Evolutionary conservation across 192 early-diverging fungal genomes (phyloP).

Genomic region (Umbelopsis isabellina): DNA sequence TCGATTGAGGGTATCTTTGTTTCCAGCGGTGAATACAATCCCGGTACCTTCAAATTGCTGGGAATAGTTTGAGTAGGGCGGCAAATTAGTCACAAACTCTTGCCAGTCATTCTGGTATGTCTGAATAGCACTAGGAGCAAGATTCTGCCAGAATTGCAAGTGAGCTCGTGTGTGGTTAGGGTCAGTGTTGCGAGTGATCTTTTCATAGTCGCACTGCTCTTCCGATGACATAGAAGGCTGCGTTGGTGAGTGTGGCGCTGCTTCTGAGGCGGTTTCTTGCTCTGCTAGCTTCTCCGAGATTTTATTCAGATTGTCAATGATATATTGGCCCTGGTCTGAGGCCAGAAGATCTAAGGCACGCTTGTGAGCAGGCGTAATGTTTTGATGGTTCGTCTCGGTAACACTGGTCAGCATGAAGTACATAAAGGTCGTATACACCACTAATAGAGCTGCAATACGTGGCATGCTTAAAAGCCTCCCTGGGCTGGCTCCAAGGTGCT

Average conservation of each 20-base stretch:
- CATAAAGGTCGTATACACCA: slow-evolving; percentile 3
- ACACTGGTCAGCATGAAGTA: not conserved
- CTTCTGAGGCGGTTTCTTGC: not conserved
- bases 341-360: not conserved
- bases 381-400: not conserved
- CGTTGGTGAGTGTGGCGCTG: not conserved
- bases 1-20: slow-evolving; percentile 34
- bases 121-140: slow-evolving; percentile 5
- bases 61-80: not conserved
- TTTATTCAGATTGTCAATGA: not conserved
- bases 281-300: slow-evolving; percentile 1
- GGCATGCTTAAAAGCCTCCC: slow-evolving; percentile 8
- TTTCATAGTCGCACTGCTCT: not conserved
- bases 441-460: not conserved
- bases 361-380: slow-evolving; percentile 4
- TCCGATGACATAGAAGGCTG: not conserved
- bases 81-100: slow-evolving; percentile 14
- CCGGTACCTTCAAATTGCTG: slow-evolving; percentile 20
- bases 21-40: slow-evolving; percentile 39
- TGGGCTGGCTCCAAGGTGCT: not conserved
- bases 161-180: slow-evolving; percentile 34
- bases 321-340: slow-evolving; percentile 15
- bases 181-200: slow-evolving; percentile 30
- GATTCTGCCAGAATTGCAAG: slow-evolving; percentile 25
- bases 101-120: slow-evolving; percentile 32